Conservation (phyloP, 352 stramenopile species). For the Phytophthora syringae region DNA sequence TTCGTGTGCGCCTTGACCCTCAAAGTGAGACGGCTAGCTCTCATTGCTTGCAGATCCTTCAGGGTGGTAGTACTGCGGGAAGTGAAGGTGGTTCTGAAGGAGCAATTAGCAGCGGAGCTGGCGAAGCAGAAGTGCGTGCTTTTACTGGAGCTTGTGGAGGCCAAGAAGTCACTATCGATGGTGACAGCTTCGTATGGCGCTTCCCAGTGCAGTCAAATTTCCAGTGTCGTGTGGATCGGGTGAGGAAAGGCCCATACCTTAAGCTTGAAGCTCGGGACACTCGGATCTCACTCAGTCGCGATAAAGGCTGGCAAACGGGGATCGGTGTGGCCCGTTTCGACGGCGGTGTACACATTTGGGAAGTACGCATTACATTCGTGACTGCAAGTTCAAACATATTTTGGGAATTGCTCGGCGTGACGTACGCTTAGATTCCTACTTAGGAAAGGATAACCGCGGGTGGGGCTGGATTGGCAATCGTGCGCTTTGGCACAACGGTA, state of each 20-base stretch:
- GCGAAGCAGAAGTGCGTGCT: slow-evolving; percentile 82
- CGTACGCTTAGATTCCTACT: slow-evolving; percentile 87
- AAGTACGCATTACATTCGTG: slow-evolving; percentile 87
- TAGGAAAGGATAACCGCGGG: slow-evolving; percentile 92
- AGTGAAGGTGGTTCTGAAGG: slow-evolving; percentile 56
- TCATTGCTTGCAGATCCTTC: slow-evolving; percentile 89
- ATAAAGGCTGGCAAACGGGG: slow-evolving; percentile 91
- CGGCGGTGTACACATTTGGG: slow-evolving; percentile 87
- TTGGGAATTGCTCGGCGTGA: slow-evolving; percentile 86
- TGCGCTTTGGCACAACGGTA: slow-evolving; percentile 91
- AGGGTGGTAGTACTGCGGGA: slow-evolving; percentile 51
- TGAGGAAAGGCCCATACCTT: slow-evolving; percentile 87
- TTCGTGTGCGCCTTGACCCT: slow-evolving; percentile 79
- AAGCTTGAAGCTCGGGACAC: slow-evolving; percentile 91
- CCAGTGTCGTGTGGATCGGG: slow-evolving; percentile 85
- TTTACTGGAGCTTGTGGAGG: slow-evolving; percentile 85
- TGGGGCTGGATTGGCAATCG: slow-evolving; percentile 93
- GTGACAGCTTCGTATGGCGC: slow-evolving; percentile 87
- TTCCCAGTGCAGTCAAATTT: slow-evolving; percentile 91
- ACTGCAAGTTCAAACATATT: slow-evolving; percentile 91
- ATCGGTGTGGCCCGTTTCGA: slow-evolving; percentile 90
- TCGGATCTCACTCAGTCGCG: slow-evolving; percentile 76
- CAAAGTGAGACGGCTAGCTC: slow-evolving; percentile 84
- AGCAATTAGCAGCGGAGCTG: slow-evolving; percentile 63
- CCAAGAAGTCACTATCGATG: slow-evolving; percentile 88